phyloP scores from a whole-genome alignment of 371 early-diverging fungal genomes.

The Saksenaea vasiformis region DNA sequence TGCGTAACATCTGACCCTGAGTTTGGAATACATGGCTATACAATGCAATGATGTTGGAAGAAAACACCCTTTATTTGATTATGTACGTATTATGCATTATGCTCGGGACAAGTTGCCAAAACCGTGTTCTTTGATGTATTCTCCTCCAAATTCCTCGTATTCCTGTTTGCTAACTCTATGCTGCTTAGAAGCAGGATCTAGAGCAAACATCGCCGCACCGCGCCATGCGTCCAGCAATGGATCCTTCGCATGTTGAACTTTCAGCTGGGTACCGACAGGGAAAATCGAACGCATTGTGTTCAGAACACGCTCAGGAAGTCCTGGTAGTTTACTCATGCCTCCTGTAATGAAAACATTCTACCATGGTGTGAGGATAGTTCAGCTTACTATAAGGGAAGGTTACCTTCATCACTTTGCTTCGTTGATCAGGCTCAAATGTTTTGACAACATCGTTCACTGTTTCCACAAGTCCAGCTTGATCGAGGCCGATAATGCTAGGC shows the following conservation, averaged over 20 bases:
- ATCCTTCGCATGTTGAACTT: slow-evolving; percentile 67
- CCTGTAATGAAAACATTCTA: slow-evolving; percentile 83
- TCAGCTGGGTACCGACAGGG: slow-evolving; percentile 61
- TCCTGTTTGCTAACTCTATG: slow-evolving; percentile 63
- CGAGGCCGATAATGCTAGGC: slow-evolving; percentile 83
- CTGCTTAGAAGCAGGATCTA: slow-evolving; percentile 32
- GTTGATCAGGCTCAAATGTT: slow-evolving; percentile 53
- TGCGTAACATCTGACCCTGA: no score
- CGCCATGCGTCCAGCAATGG: slow-evolving; percentile 84
- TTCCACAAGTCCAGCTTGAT: slow-evolving; percentile 86
- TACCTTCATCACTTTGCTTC: slow-evolving; percentile 53
- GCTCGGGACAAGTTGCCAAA: slow-evolving; percentile 61
- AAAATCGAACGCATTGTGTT: slow-evolving; percentile 61
- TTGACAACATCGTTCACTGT: slow-evolving; percentile 69
- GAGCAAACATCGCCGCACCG: slow-evolving; percentile 73
- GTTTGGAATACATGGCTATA: no score
- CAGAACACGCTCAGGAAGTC: slow-evolving; percentile 65
- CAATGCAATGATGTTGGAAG: no score
- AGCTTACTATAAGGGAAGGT: not conserved
- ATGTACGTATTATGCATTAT: not conserved
- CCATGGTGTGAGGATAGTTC: not conserved
- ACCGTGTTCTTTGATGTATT: slow-evolving; percentile 83
- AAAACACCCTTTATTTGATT: not conserved
- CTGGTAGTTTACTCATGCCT: slow-evolving; percentile 67
- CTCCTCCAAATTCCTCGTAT: slow-evolving; percentile 83